Evolutionary conservation across 805 yeast species (phyloP).

Genomic region (Wickerhamomyces strasburgensis): DNA sequence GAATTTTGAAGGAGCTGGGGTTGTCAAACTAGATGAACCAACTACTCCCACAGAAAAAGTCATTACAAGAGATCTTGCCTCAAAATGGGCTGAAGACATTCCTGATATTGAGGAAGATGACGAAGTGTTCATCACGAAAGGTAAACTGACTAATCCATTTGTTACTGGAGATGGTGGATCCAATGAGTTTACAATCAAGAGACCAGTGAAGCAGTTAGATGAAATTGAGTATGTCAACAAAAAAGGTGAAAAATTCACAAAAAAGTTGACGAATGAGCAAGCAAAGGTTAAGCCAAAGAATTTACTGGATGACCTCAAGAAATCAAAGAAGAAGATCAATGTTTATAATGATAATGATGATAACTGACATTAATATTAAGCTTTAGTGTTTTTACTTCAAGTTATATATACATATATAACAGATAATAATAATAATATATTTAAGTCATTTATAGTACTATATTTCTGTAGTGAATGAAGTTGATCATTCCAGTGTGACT

Average conservation of each 20-base stretch:
- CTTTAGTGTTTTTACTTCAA: too few relatives aligned
- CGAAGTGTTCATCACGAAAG: conserved; percentile 13
- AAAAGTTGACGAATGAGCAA: conserved; percentile 1
- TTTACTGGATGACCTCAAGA: too few relatives aligned
- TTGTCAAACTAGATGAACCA: conserved; percentile 8
- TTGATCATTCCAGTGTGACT: too few relatives aligned
- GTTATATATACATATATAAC: neutral
- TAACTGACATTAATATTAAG: neutral
- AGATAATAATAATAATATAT: neutral
- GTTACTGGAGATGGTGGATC: conserved; percentile 4
- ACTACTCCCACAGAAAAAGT: conserved; percentile 32
- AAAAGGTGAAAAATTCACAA: conserved; percentile 28
- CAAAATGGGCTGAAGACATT: conserved; percentile 29
- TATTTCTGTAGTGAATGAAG: too few relatives aligned
- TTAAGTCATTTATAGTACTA: too few relatives aligned
- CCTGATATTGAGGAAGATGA: conserved; percentile 11
- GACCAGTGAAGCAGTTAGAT: conserved; percentile 16
- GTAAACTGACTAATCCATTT: conserved; percentile 21
- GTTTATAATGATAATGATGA: conserved; percentile 5
- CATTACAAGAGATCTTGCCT: conserved; percentile 28
- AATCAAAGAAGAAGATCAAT: conserved; percentile 14
- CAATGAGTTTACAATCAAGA: conserved; percentile 11
- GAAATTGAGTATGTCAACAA: conserved; percentile 29
- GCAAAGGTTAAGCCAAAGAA: neutral
- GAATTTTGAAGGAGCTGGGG: conserved; percentile 12